These are phyloP conservation scores for Termitomyces titanicus DNA, from an alignment of 768 basidiomycete genomes.

Conservation along the genomic window DNA sequence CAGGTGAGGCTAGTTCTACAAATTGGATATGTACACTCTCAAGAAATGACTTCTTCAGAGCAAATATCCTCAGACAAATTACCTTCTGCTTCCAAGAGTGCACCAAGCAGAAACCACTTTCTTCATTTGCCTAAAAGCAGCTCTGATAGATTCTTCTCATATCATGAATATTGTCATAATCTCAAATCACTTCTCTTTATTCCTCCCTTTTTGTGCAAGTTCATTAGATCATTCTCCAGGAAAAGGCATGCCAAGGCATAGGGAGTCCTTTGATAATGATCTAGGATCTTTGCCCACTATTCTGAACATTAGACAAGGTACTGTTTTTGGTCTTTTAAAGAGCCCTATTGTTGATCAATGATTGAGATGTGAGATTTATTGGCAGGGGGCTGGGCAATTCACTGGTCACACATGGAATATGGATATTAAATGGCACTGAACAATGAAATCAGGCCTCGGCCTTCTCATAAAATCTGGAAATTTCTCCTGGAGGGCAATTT, in stretches of 20 bases:
- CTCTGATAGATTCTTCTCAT: constrained; percentile 21
- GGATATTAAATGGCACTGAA: no score
- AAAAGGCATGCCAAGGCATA: constrained; percentile 44
- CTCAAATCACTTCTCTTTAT: constrained; percentile 40
- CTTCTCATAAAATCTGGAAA: no score
- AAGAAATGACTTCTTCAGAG: constrained; percentile 41
- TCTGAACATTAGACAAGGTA: constrained; percentile 39
- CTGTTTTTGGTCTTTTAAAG: background rate
- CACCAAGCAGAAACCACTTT: constrained; percentile 30
- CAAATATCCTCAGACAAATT: constrained; percentile 46
- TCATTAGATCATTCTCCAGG: constrained; percentile 35
- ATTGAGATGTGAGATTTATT: no score
- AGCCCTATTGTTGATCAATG: no score
- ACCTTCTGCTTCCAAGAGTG: constrained; percentile 27
- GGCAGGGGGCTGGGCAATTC: no score
- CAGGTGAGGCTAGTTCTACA: background rate
- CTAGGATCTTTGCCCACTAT: constrained; percentile 35
- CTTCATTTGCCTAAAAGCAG: constrained; percentile 29
- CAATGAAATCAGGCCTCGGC: no score
- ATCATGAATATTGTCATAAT: constrained; percentile 32
- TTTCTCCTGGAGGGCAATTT: no score
- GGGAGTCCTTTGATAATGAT: constrained; percentile 56
- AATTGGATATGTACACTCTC: constrained; percentile 18
- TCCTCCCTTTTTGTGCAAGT: constrained; percentile 31
- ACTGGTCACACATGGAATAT: no score